These are phyloP conservation scores for Vitis hybrid DNA, from an alignment of 177 flowering plant genomes.

Conservation along the genomic window DNA sequence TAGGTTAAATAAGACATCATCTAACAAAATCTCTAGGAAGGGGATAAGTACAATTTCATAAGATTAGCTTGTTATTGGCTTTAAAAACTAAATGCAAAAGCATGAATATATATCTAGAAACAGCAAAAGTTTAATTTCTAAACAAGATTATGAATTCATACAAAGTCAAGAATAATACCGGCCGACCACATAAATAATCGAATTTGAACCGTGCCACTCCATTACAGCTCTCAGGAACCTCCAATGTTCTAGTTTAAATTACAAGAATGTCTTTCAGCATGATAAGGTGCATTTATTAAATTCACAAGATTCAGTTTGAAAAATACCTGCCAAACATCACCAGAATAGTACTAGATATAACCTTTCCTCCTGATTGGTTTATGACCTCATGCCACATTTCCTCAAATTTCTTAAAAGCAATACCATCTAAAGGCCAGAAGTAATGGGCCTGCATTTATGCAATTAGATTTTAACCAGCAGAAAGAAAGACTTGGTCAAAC, in stretches of 20 bases:
- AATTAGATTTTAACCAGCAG: constrained; percentile 6
- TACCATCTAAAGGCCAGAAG: constrained; percentile 65
- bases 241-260: constrained; percentile 54
- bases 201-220: constrained; percentile 89
- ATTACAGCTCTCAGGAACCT: constrained; percentile 82
- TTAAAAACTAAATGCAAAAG: no score
- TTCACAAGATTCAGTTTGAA: neutral
- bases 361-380: constrained; percentile 49
- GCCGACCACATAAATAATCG: constrained; percentile 87
- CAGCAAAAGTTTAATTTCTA: neutral
- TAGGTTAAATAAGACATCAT: neutral
- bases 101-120: neutral
- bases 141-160: neutral
- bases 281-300: neutral
- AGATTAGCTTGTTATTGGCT: no score
- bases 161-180: constrained; percentile 50
- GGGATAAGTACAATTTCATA: no score
- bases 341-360: constrained; percentile 52
- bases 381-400: constrained; percentile 64
- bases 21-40: no score
- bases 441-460: constrained; percentile 56
- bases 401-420: constrained; percentile 52
- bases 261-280: constrained; percentile 4
- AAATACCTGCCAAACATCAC: constrained; percentile 98
- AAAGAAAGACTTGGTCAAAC: neutral